A percentile compares a stretch with the other conserved stretches of the same genome.
Conservation (phyloP, 2,329 filamentous ascomycete species). For the Neopestalotiopsis sp. region DNA sequence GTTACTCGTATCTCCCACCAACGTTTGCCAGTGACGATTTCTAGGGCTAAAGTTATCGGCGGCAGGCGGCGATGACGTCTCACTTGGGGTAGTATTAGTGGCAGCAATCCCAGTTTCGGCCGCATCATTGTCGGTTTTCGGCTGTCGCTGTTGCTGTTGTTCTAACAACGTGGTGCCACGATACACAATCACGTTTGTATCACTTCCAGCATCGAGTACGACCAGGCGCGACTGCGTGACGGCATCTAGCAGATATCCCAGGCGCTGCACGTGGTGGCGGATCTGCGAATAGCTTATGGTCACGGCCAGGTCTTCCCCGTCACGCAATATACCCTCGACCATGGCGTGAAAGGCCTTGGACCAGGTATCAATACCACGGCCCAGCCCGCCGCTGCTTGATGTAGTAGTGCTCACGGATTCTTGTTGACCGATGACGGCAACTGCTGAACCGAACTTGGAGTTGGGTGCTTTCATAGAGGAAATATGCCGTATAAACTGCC, state of each 20-base stretch:
- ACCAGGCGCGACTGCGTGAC: conserved; percentile 59
- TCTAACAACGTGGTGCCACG: conserved; percentile 16
- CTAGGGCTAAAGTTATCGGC: background rate
- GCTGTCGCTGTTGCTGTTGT: background rate
- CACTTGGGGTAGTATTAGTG: background rate
- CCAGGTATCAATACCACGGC: conserved; percentile 51
- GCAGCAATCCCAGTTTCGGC: background rate
- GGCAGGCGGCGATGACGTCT: background rate
- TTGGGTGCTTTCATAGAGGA: conserved; percentile 51
- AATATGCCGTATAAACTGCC: conserved; percentile 51
- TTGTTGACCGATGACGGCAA: conserved; percentile 39
- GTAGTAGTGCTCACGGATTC: background rate
- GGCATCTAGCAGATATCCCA: conserved; percentile 55
- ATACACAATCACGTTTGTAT: conserved; percentile 55
- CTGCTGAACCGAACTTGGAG: conserved; percentile 53
- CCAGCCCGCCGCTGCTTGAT: conserved; percentile 14
- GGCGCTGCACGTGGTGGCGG: conserved; percentile 55
- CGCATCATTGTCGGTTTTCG: background rate
- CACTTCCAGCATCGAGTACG: conserved; percentile 57
- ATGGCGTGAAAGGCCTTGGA: conserved; percentile 61
- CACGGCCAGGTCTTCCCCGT: conserved; percentile 65
- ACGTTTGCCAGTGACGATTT: conserved; percentile 5
- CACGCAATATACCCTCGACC: conserved; percentile 61
- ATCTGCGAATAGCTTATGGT: conserved; percentile 63
- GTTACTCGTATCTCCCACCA: conserved; percentile 19